Base-by-base conservation (phyloP, 371 early-diverging fungal genomes). In the Basidiobolus meristosporus region DNA sequence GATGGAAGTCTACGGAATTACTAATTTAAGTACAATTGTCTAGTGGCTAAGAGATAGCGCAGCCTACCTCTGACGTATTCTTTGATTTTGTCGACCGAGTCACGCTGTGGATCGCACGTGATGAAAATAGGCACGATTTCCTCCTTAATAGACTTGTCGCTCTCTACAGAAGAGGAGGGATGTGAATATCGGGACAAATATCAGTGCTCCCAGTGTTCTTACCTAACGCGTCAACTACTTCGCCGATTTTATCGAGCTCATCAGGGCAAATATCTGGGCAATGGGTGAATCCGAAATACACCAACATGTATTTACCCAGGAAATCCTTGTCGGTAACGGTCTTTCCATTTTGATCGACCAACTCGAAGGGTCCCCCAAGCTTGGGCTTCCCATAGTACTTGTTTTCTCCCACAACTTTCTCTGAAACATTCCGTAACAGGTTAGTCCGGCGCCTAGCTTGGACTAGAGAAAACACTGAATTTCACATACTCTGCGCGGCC, bases 211-310 rank as follows among this genome's bases (percentile, higher is more conserved):
- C n/a, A n/a, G 15, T 19, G 17, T 31, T 2, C 64, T 56, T 70
- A 71, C 82, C 74, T 36, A 88, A 50, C 2, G 51, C 56, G 22
- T 90, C 81, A n/a, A 90, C 68, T 10, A 88, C 82, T 41, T 80
- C 73, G 3, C 85, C 80, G 77, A 97, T 90, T 63, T 91, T 93
- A 51, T 97, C 96, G 38, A 97, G 60, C 56, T 97, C 98, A 45
- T 95, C 96, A 15, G 98, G 98, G 43, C 98, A 97, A 40, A 97
- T 86, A 63, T 97, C 98, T 0, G 98, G 98, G 53, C 98, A 97
- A 63, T 92, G 70, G 17, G 95, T 93, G 60, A 95, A 97, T 7
- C 98, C 98, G 70, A 97, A 97, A 62, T 97, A 97, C 11, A 96
- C 60, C 48, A 97, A 62, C 51, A 73, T 64, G 51, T 72, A 92